Evolutionary conservation across 2,329 filamentous ascomycete genomes (phyloP), one percentile per base, ranked within the genome.

Genomic region (Acephala macrosclerotiorum): DNA sequence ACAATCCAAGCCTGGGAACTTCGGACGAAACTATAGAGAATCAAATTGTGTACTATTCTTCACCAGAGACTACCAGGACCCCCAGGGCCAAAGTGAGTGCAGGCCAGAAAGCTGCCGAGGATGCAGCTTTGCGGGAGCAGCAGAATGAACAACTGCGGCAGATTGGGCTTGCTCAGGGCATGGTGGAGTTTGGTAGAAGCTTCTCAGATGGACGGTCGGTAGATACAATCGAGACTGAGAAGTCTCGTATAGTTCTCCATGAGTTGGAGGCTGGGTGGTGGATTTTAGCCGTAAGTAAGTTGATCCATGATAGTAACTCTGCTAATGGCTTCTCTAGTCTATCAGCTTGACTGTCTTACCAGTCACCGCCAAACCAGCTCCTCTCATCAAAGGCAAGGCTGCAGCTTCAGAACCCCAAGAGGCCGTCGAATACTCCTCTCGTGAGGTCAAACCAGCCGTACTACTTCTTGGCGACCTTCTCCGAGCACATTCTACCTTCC

Each of bases 181-280:
- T 98, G 91, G 91, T 97, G 66, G 92, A 90, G 77, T 99, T 99
- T 80, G 92, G 92, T 74, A 91, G 89, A 76, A 94, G 89, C 73
- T 99, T 99, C 79, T 91, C 94, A 1, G 85, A 88, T 67, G 92
- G 90, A 66, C 84, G 89, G 71, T 78, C 92, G 1, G 87, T 97
- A 45, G 93, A 97, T 74, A 89, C 89, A 11, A 90, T 99, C 66
- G 96, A 99, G 75, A 98, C 96, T 0, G 92, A 97, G 73, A 96
- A 92, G 81, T 89, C 91, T 58, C 87, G 94, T 36, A 90, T 97
- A 38, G 84, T 98, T 38, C 81, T 97, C 53, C 89, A 93, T 73
- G 94, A 99, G 81, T 80, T 99, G 70, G 95, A 99, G 78, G 82
- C 87, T 18, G 92, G 92, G 35, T 99, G 96, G 96, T 99, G 96